Conservation (phyloP, 495 filamentous ascomycete genomes). For the Aspergillus homomorphus region DNA sequence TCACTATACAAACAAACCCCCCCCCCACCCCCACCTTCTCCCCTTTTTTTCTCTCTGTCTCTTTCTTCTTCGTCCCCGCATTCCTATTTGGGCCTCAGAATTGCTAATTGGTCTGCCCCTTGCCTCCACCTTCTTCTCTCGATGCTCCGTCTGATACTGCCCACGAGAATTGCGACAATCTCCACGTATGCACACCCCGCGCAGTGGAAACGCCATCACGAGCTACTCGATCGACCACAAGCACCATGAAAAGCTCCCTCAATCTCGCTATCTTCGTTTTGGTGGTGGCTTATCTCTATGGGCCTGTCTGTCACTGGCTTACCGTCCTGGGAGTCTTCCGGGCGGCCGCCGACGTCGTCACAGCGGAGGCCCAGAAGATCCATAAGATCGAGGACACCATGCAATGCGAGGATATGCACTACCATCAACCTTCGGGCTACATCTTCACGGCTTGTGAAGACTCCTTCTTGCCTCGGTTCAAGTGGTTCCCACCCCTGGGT, state of each 20-base stretch:
- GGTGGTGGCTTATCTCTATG: constrained; percentile 34
- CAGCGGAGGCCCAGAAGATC: constrained; percentile 35
- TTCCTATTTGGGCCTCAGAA: background rate
- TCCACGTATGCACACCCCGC: background rate
- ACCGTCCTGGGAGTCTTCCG: constrained; percentile 31
- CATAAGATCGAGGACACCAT: constrained; percentile 49
- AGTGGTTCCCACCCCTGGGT: constrained; percentile 55
- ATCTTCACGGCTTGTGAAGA: constrained; percentile 60
- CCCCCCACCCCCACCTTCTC: too few species aligned
- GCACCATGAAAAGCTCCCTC: constrained; percentile 28
- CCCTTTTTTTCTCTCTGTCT: constrained; percentile 9
- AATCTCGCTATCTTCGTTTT: constrained; percentile 31
- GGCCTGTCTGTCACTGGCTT: constrained; percentile 26
- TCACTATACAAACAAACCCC: too few species aligned
- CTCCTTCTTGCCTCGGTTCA: constrained; percentile 37
- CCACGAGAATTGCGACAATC: background rate
- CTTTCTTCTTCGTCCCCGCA: constrained; percentile 8
- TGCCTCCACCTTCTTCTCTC: constrained; percentile 6
- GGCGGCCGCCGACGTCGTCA: constrained; percentile 19
- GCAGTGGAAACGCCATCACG: background rate
- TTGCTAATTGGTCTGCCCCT: background rate
- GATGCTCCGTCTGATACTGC: background rate
- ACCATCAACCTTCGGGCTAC: constrained; percentile 45
- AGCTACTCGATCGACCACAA: background rate
- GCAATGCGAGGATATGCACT: constrained; percentile 60